Percentiles rank a stretch among this genome's conserved stretches.
These are phyloP conservation scores for Camelina neglecta DNA, from an alignment of 345 rosid species.

Conservation along the genomic window DNA sequence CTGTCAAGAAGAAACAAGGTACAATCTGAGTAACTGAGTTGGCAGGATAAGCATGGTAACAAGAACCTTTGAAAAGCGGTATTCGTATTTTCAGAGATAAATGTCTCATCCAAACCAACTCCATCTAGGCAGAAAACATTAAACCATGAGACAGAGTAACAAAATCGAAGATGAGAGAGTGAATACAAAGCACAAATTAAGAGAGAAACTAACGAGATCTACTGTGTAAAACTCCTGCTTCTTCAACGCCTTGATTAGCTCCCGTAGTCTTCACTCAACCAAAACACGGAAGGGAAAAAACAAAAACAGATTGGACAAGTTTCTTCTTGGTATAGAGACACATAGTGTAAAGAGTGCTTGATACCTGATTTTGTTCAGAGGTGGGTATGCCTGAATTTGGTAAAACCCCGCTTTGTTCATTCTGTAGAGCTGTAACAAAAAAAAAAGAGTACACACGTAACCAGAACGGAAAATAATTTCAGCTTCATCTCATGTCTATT, in stretches of 20 bases:
- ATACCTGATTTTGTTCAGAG: constrained; percentile 44
- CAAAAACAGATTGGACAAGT: background rate
- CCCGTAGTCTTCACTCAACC: constrained; percentile 37
- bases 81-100: constrained; percentile 30
- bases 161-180: background rate
- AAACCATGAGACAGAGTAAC: constrained; percentile 6
- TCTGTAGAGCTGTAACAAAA: constrained; percentile 35
- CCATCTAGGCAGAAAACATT: constrained; percentile 27
- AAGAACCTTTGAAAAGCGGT: constrained; percentile 41
- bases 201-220: constrained; percentile 41
- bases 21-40: constrained; percentile 14
- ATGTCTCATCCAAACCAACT: constrained; percentile 37
- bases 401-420: constrained; percentile 36
- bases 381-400: constrained; percentile 33
- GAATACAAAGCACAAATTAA: constrained; percentile 15
- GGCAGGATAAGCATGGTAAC: constrained; percentile 6
- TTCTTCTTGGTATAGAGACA: constrained; percentile 18
- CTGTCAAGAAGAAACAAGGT: background rate
- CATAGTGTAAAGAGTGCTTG: background rate
- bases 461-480: constrained; percentile 23
- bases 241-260: constrained; percentile 37
- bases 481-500: constrained; percentile 20
- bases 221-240: constrained; percentile 29
- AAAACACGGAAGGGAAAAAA: constrained; percentile 26
- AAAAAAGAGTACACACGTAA: constrained; percentile 3